Conservation (phyloP, 768 basidiomycete species). For the Tylopilus felleus region DNA sequence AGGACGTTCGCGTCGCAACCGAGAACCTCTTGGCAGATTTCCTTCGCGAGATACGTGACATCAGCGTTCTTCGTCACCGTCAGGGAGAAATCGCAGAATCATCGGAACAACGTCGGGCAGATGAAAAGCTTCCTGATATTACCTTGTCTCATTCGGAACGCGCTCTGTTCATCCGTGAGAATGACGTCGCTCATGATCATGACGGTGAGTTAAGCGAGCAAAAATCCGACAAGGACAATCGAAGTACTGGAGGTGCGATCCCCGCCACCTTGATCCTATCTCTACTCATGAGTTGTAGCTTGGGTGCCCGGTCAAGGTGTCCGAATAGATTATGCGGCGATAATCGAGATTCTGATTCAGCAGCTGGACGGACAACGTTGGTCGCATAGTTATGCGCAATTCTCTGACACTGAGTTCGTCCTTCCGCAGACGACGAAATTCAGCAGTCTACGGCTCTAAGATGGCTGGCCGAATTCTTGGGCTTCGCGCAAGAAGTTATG, state of each 20-base stretch:
- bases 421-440: slow-evolving; percentile 71
- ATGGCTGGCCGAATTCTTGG: slow-evolving; percentile 90
- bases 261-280: neutral
- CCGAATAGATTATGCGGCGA: slow-evolving; percentile 82
- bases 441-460: slow-evolving; percentile 91
- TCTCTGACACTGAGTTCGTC: neutral
- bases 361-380: slow-evolving; percentile 83
- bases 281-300: slow-evolving; percentile 38
- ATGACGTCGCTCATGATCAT: slow-evolving; percentile 37
- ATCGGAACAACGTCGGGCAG: slow-evolving; percentile 38
- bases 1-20: slow-evolving; percentile 89
- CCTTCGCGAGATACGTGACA: slow-evolving; percentile 84
- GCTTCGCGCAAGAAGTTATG: slow-evolving; percentile 87
- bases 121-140: slow-evolving; percentile 58
- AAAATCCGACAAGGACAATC: slow-evolving; percentile 45
- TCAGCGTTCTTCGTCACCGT: slow-evolving; percentile 69
- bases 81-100: slow-evolving; percentile 51
- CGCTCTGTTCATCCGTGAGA: slow-evolving; percentile 50
- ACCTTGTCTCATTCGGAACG: slow-evolving; percentile 56
- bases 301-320: slow-evolving; percentile 97
- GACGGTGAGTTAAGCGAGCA: slow-evolving; percentile 45
- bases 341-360: slow-evolving; percentile 88
- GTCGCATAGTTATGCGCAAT: slow-evolving; percentile 27
- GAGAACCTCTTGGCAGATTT: slow-evolving; percentile 88
- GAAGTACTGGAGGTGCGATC: slow-evolving; percentile 61